phyloP scores from a whole-genome alignment of 2,329 filamentous ascomycete species.

The Dryadomyces sulphureus region DNA sequence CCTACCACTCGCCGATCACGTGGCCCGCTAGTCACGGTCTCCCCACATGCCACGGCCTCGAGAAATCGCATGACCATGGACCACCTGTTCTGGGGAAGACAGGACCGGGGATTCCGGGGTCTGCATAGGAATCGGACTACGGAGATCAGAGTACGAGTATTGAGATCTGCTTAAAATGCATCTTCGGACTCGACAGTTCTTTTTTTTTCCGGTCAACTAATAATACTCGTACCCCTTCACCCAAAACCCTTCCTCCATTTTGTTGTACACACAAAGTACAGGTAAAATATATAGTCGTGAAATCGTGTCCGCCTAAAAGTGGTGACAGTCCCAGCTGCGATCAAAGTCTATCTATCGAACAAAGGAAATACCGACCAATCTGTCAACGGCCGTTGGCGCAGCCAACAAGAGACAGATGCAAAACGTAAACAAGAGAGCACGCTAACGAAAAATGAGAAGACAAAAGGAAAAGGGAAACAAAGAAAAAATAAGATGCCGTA shows the following conservation, averaged over 20 bases:
- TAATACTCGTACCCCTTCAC: background rate
- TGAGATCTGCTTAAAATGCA: background rate
- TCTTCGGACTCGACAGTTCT: background rate
- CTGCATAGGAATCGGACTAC: too few species aligned
- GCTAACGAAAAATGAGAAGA: background rate
- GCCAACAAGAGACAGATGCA: background rate
- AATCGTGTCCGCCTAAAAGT: conserved; percentile 3
- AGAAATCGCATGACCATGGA: background rate
- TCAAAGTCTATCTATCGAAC: conserved; percentile 2
- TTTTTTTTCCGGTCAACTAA: too few species aligned
- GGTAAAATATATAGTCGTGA: conserved; percentile 6
- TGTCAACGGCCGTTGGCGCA: background rate
- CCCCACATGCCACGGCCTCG: background rate
- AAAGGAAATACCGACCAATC: background rate
- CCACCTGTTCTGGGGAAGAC: background rate
- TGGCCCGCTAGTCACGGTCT: background rate
- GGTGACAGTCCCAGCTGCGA: conserved; percentile 2
- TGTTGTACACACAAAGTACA: conserved; percentile 4
- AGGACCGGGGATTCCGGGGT: background rate
- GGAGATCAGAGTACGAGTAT: background rate
- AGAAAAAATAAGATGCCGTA: background rate
- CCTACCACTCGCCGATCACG: background rate
- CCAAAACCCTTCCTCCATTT: background rate
- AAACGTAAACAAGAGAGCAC: background rate
- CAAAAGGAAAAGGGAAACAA: background rate